These are phyloP conservation scores for Bjerkandera adusta DNA, from an alignment of 1,284 basidiomycete species.

Conservation along the genomic window DNA sequence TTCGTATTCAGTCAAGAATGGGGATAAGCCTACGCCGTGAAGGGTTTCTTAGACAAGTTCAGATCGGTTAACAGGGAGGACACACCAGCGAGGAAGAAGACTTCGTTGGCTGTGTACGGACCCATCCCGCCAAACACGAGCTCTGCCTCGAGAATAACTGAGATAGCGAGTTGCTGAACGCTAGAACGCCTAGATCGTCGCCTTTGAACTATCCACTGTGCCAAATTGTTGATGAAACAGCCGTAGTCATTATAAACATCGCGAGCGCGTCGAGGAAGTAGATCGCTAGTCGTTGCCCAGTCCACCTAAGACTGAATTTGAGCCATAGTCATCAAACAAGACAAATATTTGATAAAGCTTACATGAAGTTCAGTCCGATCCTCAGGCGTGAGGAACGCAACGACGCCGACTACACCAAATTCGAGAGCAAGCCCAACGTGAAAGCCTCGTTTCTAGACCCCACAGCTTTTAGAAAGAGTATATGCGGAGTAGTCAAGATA, in stretches of 20 bases:
- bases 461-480: background rate
- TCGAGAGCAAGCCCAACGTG: background rate
- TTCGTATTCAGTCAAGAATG: slow-evolving; percentile 2
- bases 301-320: background rate
- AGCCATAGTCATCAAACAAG: background rate
- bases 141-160: background rate
- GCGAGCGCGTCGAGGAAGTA: background rate
- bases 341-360: background rate
- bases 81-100: slow-evolving; percentile 2
- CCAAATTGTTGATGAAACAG: background rate
- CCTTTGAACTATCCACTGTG: background rate
- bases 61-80: background rate
- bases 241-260: slow-evolving; percentile 1
- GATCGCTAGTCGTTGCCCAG: background rate
- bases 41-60: background rate
- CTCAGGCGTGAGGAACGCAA: background rate
- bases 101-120: slow-evolving; percentile 2
- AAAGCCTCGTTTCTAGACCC: background rate
- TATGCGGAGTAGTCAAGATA: background rate
- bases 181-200: background rate
- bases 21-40: background rate
- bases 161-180: background rate
- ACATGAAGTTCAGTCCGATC: background rate
- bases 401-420: background rate
- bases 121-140: slow-evolving; percentile 5